Evolutionary conservation across 352 stramenopile genomes (phyloP).

Genomic region (Hyaloperonospora arabidopsidis): DNA sequence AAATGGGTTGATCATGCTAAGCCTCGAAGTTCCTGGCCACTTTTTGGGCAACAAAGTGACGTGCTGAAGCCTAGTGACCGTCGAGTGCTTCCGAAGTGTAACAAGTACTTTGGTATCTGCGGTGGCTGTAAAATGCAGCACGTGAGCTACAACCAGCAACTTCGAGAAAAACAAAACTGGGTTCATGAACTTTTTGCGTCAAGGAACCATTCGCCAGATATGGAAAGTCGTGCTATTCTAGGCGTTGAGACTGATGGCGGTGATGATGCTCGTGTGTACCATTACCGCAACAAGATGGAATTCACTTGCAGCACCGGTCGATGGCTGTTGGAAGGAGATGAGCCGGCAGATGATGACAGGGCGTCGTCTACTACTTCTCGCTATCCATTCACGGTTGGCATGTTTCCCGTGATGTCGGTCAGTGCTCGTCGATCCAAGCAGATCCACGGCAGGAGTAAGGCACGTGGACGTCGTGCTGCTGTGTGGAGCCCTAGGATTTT

Average conservation of each 20-base stretch:
- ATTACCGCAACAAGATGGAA: conserved; percentile 82
- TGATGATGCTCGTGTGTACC: conserved; percentile 13
- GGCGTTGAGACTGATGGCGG: conserved; percentile 18
- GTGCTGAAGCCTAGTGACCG: conserved; percentile 27
- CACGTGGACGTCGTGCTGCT: conserved; percentile 17
- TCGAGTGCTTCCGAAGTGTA: conserved; percentile 33
- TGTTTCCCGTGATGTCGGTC: conserved; percentile 55
- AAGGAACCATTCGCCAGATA: conserved; percentile 21
- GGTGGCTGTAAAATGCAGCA: conserved; percentile 71
- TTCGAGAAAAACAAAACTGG: conserved; percentile 55
- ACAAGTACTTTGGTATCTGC: conserved; percentile 56
- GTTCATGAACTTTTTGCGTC: conserved; percentile 33
- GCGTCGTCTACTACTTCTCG: neutral
- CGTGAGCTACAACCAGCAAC: conserved; percentile 44
- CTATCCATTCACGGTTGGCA: conserved; percentile 52
- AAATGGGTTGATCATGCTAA: conserved; percentile 17
- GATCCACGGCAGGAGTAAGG: conserved; percentile 27
- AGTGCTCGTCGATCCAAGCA: conserved; percentile 36
- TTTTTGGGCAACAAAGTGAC: conserved; percentile 35
- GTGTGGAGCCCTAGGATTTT: conserved; percentile 61
- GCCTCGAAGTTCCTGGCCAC: conserved; percentile 14
- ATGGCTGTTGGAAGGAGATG: conserved; percentile 51
- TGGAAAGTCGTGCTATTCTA: conserved; percentile 36
- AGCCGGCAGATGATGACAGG: conserved; percentile 6
- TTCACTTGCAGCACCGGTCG: conserved; percentile 74